Base-by-base conservation (phyloP, 441 rosid genomes). In the Euphorbia corollata region DNA sequence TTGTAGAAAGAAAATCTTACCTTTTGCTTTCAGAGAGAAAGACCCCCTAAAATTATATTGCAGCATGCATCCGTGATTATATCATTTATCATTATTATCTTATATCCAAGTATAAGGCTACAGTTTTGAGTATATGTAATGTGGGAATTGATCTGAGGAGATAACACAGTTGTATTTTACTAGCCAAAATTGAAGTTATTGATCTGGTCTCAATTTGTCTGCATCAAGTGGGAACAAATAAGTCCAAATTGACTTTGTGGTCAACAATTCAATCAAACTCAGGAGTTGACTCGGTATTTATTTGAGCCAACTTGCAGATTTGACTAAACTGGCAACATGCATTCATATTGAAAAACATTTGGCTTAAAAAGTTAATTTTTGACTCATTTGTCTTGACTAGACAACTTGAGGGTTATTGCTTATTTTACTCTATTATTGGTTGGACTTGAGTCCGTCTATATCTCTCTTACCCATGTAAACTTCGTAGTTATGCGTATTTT, bases 161-260 rank as follows among this genome's bases (percentile, higher is more conserved):
- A n/a, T 13, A n/a, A 47, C 18, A 47, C 16, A n/a, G 51, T 13
- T 47, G 51, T 47, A 16, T n/a, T 2, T 8, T 38, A 38, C 41
- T 38, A 47, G 51, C n/a, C 16, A 47, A 13, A 18, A 16, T 47
- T 47, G 51, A 47, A 47, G 51, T 39, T 45, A 45, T 70, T 59
- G 32, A 27, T 27, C 4, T 27, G 32, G 32, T 27, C 47, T 41
- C 15, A 47, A 47, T n/a, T 47, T 47, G 51, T 47, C n/a, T 13
- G 12, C 16, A 18, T 47, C 51, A 47, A 47, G 51, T 47, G 3
- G 18, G 51, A 47, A 47, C 51, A 47, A 13, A 47, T 47, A 47
- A 47, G 51, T 47, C 47, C 47, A 41, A 8, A 8, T 41, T 13
- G 16, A 47, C n/a, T 47, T 47, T 47, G 51, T 47, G n/a, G 51